Base-by-base conservation (phyloP, 2,329 filamentous ascomycete genomes). In the Ascochyta viciae-villosae region DNA sequence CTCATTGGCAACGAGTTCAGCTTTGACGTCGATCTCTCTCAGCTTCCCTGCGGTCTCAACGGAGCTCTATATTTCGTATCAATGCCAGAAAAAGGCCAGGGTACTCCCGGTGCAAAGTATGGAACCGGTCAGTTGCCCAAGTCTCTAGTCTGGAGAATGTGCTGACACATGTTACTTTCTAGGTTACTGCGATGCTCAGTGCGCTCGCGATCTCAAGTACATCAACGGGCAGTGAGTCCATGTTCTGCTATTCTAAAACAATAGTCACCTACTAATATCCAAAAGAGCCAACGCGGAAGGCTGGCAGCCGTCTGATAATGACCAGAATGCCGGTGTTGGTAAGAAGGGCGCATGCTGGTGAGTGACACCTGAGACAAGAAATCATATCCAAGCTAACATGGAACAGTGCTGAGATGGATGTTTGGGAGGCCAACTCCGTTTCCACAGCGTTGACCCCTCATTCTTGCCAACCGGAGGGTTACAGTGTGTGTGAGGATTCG, bases 31-130 rank as follows among this genome's bases (percentile, higher is more conserved):
- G 74, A 76, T 44, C 60, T 89, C 19, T 89, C 86, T 16, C 81
- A 82, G 54, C 76, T 89, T n/a, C 83, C 83, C 43, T 91, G 89
- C 65, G 89, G 88, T 45, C 77, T 91, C 50, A 90, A 91, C 70
- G 88, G 87, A 35, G 72, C 71, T 6, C 44, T 71, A 22, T 73
- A 72, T 56, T 72, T 89, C 41, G 78, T 83, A 5, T 76, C 81
- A 58, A 89, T 89, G 84, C 78, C 82, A 5, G 70, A 80, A 35
- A 77, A 76, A 57, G 83, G 81, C 56, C 75, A 69, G 60, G 85
- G 77, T 54, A 71, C 71, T 0, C 62, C 77, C 40, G 77, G 77
- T 48, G 84, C 85, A 60, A 82, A 82, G 72, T 85, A 84, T 51
- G 67, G 59, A 59, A 75, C 69, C 63, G 84, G 67, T 84, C 81